Conservation (phyloP, 371 early-diverging fungal species). For the Chytridium lagenaria region DNA sequence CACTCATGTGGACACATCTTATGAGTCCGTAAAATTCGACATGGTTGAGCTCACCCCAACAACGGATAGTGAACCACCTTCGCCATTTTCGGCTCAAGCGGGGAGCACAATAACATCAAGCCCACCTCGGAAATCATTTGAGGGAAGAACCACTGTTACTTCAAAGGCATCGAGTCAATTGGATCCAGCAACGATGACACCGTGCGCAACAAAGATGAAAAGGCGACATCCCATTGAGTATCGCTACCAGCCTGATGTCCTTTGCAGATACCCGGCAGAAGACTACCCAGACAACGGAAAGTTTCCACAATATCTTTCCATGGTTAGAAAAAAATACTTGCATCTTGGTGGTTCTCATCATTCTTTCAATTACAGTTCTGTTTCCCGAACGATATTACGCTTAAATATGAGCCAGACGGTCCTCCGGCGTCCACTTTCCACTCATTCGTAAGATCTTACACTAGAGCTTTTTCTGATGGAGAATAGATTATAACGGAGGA, state of each 20-base stretch:
- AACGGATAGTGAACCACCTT: slow-evolving; percentile 1
- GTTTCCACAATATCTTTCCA: slow-evolving; percentile 70
- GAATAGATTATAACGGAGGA: slow-evolving; percentile 69
- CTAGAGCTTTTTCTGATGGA: not conserved
- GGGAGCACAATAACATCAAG: not conserved
- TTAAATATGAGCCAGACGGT: slow-evolving; percentile 56
- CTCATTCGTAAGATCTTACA: slow-evolving; percentile 65
- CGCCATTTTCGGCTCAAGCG: not conserved
- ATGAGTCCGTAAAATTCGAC: slow-evolving; percentile 16
- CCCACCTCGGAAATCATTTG: not conserved
- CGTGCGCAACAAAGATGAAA: slow-evolving; percentile 34
- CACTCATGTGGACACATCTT: not conserved
- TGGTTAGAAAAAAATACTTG: slow-evolving; percentile 57
- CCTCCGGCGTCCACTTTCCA: slow-evolving; percentile 71
- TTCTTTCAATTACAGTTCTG: too few relatives aligned
- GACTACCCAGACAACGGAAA: slow-evolving; percentile 44
- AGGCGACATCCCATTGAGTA: slow-evolving; percentile 50
- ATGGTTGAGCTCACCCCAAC: slow-evolving; percentile 6
- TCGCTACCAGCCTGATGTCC: slow-evolving; percentile 37
- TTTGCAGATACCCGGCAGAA: slow-evolving; percentile 46
- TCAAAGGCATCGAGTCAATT: slow-evolving; percentile 2
- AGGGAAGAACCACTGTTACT: not conserved
- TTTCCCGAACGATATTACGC: slow-evolving; percentile 72
- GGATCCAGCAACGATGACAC: slow-evolving; percentile 23
- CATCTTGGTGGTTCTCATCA: not conserved